phyloP scores from a whole-genome alignment of 108 stramenopile genomes.

The Cyclotella kingstonii region DNA sequence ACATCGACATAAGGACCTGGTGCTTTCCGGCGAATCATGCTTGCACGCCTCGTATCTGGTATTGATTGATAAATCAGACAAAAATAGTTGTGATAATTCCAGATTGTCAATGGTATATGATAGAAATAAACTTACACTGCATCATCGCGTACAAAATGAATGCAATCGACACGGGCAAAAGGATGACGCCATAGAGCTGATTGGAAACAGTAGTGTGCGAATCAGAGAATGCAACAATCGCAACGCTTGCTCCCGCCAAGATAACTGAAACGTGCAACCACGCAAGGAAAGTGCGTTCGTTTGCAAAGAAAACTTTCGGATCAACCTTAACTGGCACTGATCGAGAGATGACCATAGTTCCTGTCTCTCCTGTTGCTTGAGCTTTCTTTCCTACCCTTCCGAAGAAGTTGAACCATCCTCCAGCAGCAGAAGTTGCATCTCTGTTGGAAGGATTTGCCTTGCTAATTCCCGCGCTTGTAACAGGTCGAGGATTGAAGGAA shows the following conservation, averaged over 20 bases:
- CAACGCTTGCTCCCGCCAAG: conserved; percentile 81
- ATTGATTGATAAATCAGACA: not conserved
- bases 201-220: conserved; percentile 8
- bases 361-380: conserved; percentile 30
- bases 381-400: conserved; percentile 46
- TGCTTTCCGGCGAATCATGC: conserved; percentile 80
- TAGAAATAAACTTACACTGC: conserved; percentile 77
- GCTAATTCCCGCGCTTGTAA: conserved; percentile 2
- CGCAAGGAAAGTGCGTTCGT: conserved; percentile 95
- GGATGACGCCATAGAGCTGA: conserved; percentile 77
- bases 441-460: not conserved
- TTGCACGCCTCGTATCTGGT: conserved; percentile 61
- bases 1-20: conserved; percentile 92
- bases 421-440: conserved; percentile 2
- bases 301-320: conserved; percentile 93
- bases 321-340: conserved; percentile 70
- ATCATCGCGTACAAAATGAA: conserved; percentile 87
- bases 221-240: conserved; percentile 73
- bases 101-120: not conserved
- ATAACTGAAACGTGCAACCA: conserved; percentile 90
- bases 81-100: not conserved
- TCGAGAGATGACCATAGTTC: conserved; percentile 15
- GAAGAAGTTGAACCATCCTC: conserved; percentile 43
- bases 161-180: conserved; percentile 84
- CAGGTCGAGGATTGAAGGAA: conserved; percentile 44